Base-by-base conservation (phyloP, 345 rosid genomes). In the Bretschneidera sinensis region DNA sequence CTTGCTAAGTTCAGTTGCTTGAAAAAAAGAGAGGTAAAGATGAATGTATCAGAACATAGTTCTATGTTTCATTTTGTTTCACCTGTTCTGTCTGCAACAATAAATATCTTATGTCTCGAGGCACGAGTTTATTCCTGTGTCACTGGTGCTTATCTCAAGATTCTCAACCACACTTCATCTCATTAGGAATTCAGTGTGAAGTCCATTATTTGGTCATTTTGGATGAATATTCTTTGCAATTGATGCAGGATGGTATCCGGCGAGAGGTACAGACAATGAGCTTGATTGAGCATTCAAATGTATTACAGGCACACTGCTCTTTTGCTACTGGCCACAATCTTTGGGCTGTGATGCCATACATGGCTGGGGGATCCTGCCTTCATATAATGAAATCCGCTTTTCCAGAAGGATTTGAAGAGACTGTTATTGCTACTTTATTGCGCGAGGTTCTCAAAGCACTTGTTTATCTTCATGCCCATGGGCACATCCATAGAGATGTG, bases 301-400 rank as follows among this genome's bases (percentile, higher is more conserved):
- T 90, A 57, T 76, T 94, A 63, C 80, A 76, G 68, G 91, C 99
- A 24, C 84, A 87, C 76, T 90, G 99, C 76, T 94, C 99, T 59
- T 94, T 94, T 69, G 84, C 92, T 25, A 11, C 92, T 35, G 88
- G 85, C 56, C 86, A 84, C 39, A 71, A 71, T 73, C 99, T 94
- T 64, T 94, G 99, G 99, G 92, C 88, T 74, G 99, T 94, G 76
- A 94, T 94, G 99, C 97, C 99, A 5, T 94, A 85, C 84, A 94
- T 94, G 99, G 87, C 88, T 57, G 96, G 95, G 52, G 99, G 99
- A 56, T 94, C 99, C 51, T 94, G 97, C 81, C 84, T 94, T 67
- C 99, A 89, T 75, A 84, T 90, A 59, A 94, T 94, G 80, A 87
- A 92, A 78, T 85, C 88, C 53, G 64, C 91, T 55, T 79, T 61